phyloP scores from a whole-genome alignment of 352 stramenopile species.

The Phytopythium aichiense region DNA sequence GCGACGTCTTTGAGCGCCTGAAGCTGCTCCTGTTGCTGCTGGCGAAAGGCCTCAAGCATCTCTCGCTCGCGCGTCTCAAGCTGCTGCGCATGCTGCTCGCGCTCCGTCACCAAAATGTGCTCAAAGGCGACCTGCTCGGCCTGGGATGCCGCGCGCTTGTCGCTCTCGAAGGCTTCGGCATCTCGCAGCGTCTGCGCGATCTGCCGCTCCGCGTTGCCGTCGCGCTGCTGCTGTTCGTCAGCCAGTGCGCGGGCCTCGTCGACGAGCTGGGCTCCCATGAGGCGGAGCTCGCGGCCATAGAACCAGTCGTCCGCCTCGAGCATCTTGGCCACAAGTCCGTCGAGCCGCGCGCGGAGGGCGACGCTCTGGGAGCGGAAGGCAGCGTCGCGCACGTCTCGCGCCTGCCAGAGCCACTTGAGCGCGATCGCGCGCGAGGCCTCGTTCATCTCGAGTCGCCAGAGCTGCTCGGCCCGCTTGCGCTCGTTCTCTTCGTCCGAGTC shows the following conservation, averaged over 20 bases:
- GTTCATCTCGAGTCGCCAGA: constrained; percentile 81
- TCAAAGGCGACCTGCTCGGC: constrained; percentile 57
- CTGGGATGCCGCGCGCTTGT: constrained; percentile 64
- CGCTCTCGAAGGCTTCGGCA: constrained; percentile 64
- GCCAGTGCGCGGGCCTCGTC: constrained; percentile 52
- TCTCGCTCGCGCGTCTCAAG: constrained; percentile 73
- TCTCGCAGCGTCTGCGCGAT: constrained; percentile 80
- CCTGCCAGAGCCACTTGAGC: constrained; percentile 79
- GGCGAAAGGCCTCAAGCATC: constrained; percentile 62
- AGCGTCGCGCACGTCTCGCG: constrained; percentile 52
- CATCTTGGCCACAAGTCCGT: constrained; percentile 73
- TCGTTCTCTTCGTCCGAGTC: constrained; percentile 73
- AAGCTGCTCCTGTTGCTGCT: constrained; percentile 71
- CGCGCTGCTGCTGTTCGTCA: constrained; percentile 53
- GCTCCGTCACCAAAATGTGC: constrained; percentile 54
- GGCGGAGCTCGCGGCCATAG: constrained; percentile 82
- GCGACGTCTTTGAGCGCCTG: constrained; percentile 28
- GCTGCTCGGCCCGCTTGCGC: constrained; percentile 26
- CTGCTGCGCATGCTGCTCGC: constrained; percentile 34
- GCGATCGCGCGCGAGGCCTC: constrained; percentile 72
- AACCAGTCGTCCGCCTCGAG: constrained; percentile 93
- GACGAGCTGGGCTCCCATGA: constrained; percentile 68
- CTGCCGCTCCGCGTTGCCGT: constrained; percentile 80
- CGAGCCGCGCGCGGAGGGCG: constrained; percentile 53
- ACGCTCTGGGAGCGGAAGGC: constrained; percentile 35